phyloP scores from a whole-genome alignment of 805 yeast genomes.

The Diddensiella santjacobensis region DNA sequence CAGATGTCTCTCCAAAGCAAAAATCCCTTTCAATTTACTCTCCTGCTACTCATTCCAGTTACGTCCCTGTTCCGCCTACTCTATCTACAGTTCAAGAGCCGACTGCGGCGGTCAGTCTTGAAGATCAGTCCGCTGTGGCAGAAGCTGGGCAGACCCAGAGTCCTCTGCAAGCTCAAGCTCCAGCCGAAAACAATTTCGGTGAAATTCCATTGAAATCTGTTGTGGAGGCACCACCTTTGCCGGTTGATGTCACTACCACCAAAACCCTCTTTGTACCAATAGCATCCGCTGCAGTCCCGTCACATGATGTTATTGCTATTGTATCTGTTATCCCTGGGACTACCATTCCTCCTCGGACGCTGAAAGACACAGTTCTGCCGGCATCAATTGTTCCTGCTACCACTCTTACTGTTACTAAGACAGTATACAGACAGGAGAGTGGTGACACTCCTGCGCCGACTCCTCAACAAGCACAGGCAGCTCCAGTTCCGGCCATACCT shows the following conservation, averaged over 20 bases:
- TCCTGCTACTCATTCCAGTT: too few species aligned
- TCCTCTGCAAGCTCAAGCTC: too few species aligned
- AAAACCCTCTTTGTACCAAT: not conserved
- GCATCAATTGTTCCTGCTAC: not conserved
- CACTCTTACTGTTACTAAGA: slow-evolving; percentile 6
- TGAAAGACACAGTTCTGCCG: not conserved
- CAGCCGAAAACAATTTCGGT: too few species aligned
- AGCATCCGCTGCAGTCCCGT: not conserved
- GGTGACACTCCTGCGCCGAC: not conserved
- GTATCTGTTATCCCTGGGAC: slow-evolving; percentile 13
- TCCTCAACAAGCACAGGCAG: slow-evolving; percentile 2
- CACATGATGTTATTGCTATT: not conserved
- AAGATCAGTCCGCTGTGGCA: too few species aligned
- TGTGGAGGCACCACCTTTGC: too few species aligned
- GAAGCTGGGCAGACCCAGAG: too few species aligned
- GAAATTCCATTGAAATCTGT: too few species aligned
- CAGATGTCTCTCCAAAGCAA: too few species aligned
- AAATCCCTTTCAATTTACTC: too few species aligned
- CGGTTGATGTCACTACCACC: not conserved
- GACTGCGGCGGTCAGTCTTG: too few species aligned
- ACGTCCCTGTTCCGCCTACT: too few species aligned
- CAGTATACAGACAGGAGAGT: not conserved
- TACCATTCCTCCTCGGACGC: slow-evolving; percentile 7
- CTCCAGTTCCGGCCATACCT: not conserved
- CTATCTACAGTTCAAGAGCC: too few species aligned